These are phyloP conservation scores for Hemisphaericaspora lyxosophila DNA, from an alignment of 1,139 yeast species.

Conservation along the genomic window DNA sequence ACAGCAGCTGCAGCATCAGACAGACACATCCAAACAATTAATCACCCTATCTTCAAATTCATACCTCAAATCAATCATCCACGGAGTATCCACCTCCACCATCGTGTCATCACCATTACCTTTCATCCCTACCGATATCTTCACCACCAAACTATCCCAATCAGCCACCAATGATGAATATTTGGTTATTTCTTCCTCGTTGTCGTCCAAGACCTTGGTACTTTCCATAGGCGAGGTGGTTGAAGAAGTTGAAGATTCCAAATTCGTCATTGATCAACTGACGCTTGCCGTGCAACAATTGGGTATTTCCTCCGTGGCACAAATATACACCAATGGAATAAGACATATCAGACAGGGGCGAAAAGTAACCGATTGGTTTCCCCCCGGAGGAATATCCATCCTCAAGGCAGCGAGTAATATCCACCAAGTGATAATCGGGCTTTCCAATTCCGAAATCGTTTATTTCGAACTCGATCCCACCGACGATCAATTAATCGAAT, in stretches of 20 bases:
- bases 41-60: constrained; percentile 37
- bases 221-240: constrained; percentile 77
- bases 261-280: constrained; percentile 52
- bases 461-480: constrained; percentile 77
- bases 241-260: constrained; percentile 71
- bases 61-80: constrained; percentile 50
- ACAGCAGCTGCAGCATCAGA: no score
- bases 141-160: constrained; percentile 52
- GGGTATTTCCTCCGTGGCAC: constrained; percentile 64
- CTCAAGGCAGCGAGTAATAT: constrained; percentile 60
- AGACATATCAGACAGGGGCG: constrained; percentile 50
- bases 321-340: constrained; percentile 73
- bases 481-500: constrained; percentile 67
- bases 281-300: constrained; percentile 74
- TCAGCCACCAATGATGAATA: constrained; percentile 58
- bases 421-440: constrained; percentile 66
- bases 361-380: constrained; percentile 64
- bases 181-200: constrained; percentile 64
- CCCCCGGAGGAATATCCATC: constrained; percentile 77
- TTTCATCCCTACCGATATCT: constrained; percentile 55
- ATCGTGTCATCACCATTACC: constrained; percentile 76
- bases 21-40: constrained; percentile 21
- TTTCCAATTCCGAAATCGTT: constrained; percentile 72
- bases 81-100: constrained; percentile 60
- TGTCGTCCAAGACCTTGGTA: constrained; percentile 61